Evolutionary conservation across 129 eudicot species (phyloP), one percentile per base, ranked within the genome.

Genomic region (Cynara cardunculus): DNA sequence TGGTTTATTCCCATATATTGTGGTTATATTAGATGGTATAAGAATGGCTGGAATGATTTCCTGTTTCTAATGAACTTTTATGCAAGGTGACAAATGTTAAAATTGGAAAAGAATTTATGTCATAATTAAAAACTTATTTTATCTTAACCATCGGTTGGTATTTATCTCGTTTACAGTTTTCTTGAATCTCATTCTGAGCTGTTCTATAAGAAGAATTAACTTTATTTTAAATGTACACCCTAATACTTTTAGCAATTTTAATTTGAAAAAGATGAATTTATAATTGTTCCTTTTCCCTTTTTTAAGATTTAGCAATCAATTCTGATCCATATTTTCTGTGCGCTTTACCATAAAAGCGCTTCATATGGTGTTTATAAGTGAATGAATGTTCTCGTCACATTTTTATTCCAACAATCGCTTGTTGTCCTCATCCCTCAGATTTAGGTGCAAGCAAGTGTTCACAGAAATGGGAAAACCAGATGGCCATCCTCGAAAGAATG

Each of bases 391-490:
- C 25, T 9, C 21, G 18, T 35, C 75, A 35, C 56, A 71, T n/a
- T 71, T 32, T 71, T 71, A 76, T 32, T 61, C 32, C 19, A 1
- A 27, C 75, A 21, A 56, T 0, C 62, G 9, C 2, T 14, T 26
- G 26, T 1, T 8, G 26, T 61, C 30, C 32, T 71, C 75, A 8
- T 32, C 75, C 14, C 59, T 71, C 59, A 34, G 9, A 34, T 35
- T 18, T 35, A 21, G 28, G 75, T 11, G 24, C 8, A 71, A 59
- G 11, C 5, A 56, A 30, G 28, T 28, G 30, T 19, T 6, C 4
- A n/a, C 41, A 37, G 31, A 71, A 22, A 56, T 72, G 83, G 41
- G 27, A 16, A 80, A 71, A 71, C 64, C 72, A 14, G 3, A 32
- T 56, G 77, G 56, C 25, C 41, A 18, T 31, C 70, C 68, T 27